Conservation (phyloP, 352 stramenopile species). For the Phytophthora citrophthora region DNA sequence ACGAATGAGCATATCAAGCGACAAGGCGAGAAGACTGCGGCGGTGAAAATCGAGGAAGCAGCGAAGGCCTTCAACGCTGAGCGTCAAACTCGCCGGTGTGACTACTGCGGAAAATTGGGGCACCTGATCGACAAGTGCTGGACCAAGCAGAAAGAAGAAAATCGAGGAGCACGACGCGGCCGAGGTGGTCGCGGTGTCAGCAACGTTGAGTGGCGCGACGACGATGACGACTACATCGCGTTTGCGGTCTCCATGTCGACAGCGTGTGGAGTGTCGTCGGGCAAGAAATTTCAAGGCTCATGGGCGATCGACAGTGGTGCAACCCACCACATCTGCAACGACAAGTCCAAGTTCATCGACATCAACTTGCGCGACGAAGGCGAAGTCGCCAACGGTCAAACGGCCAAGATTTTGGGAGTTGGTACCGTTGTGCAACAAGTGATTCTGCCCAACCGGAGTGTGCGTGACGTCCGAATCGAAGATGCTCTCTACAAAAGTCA, state of each 20-base stretch:
- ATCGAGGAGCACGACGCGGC: slow-evolving; percentile 2
- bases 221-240: slow-evolving; percentile 8
- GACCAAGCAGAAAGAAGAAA: slow-evolving; percentile 28
- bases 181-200: slow-evolving; percentile 11
- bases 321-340: slow-evolving; percentile 13
- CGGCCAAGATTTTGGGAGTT: too few species aligned
- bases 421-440: too few species aligned
- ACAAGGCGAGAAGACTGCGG: too few species aligned
- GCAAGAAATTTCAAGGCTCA: slow-evolving; percentile 6
- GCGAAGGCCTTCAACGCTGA: slow-evolving; percentile 21
- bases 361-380: too few species aligned
- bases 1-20: too few species aligned
- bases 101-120: slow-evolving; percentile 23
- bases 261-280: slow-evolving; percentile 9
- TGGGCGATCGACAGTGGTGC: slow-evolving; percentile 25
- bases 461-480: too few species aligned
- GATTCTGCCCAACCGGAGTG: too few species aligned
- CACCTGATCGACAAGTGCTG: slow-evolving; percentile 21
- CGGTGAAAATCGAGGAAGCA: slow-evolving; percentile 19
- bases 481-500: too few species aligned
- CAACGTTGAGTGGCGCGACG: slow-evolving; percentile 3
- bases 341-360: neutral
- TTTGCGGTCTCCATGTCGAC: slow-evolving; percentile 20
- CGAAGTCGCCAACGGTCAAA: too few species aligned
- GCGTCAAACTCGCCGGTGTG: slow-evolving; percentile 12